Evolutionary conservation across 768 basidiomycete genomes (phyloP).

Genomic region (Lentinula sp.): DNA sequence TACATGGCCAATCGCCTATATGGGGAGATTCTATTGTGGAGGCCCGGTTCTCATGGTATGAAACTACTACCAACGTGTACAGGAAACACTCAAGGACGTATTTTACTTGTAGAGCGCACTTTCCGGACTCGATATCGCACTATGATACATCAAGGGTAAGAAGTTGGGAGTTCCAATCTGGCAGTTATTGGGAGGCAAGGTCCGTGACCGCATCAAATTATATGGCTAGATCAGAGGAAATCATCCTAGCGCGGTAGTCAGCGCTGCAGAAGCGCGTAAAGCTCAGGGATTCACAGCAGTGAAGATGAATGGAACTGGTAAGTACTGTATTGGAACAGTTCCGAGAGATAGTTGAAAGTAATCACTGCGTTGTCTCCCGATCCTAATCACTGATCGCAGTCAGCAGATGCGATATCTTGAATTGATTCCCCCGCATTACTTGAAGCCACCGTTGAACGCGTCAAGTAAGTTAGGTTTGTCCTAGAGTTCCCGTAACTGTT

Average conservation of each 20-base stretch:
- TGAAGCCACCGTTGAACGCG: constrained; percentile 43
- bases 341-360: neutral
- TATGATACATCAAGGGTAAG: constrained; percentile 81
- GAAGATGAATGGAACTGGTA: constrained; percentile 67
- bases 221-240: constrained; percentile 59
- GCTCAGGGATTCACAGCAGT: constrained; percentile 63
- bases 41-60: constrained; percentile 64
- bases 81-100: neutral
- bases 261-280: constrained; percentile 46
- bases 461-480: constrained; percentile 39
- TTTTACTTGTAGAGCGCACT: constrained; percentile 35
- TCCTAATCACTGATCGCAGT: neutral
- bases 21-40: constrained; percentile 67
- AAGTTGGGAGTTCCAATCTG: constrained; percentile 59
- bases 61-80: neutral
- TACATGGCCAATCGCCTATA: constrained; percentile 63
- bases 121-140: constrained; percentile 61
- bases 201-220: constrained; percentile 51
- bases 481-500: neutral
- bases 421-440: constrained; percentile 54
- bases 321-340: constrained; percentile 13
- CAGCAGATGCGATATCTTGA: constrained; percentile 34
- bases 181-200: constrained; percentile 65
- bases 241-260: constrained; percentile 44
- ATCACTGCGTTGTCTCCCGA: neutral